phyloP scores from a whole-genome alignment of 1,284 basidiomycete species.

The Exobasidium cylindrosporum region DNA sequence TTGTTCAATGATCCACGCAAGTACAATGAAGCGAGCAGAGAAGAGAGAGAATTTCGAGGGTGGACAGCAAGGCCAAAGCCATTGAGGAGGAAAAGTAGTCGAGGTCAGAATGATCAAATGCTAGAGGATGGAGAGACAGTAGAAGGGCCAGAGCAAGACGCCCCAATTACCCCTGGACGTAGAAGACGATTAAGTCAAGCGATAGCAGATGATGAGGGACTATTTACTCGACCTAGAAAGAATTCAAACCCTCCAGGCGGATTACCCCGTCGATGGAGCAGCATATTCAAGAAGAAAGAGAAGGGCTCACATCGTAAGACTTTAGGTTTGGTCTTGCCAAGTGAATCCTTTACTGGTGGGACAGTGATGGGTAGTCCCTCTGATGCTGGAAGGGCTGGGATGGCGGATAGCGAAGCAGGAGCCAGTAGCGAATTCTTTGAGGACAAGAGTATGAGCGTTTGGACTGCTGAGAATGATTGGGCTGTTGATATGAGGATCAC shows the following conservation, averaged over 20 bases:
- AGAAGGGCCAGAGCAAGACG: neutral
- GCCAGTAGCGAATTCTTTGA: conserved; percentile 31
- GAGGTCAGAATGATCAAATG: neutral
- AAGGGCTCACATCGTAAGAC: conserved; percentile 24
- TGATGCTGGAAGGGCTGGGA: too few relatives aligned
- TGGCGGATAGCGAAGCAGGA: conserved; percentile 14
- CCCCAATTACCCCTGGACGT: neutral
- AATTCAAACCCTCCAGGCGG: neutral
- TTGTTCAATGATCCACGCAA: conserved; percentile 32
- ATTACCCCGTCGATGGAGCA: conserved; percentile 23
- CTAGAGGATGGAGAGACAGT: neutral
- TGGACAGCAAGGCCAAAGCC: conserved; percentile 3
- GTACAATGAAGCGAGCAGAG: conserved; percentile 33
- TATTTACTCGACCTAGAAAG: neutral
- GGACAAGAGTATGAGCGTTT: conserved; percentile 59
- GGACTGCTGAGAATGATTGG: conserved; percentile 78
- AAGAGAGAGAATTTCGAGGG: conserved; percentile 35
- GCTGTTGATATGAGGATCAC: conserved; percentile 83
- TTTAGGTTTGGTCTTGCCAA: conserved; percentile 26
- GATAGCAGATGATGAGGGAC: neutral
- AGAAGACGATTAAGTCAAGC: neutral
- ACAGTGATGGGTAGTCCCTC: neutral
- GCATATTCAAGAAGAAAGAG: conserved; percentile 30
- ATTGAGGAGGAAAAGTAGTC: conserved; percentile 4
- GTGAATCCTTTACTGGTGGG: neutral